Percentiles rank a stretch among this genome's conserved stretches.
phyloP scores from a whole-genome alignment of 495 filamentous ascomycete species.

The Talaromyces proteolyticus region DNA sequence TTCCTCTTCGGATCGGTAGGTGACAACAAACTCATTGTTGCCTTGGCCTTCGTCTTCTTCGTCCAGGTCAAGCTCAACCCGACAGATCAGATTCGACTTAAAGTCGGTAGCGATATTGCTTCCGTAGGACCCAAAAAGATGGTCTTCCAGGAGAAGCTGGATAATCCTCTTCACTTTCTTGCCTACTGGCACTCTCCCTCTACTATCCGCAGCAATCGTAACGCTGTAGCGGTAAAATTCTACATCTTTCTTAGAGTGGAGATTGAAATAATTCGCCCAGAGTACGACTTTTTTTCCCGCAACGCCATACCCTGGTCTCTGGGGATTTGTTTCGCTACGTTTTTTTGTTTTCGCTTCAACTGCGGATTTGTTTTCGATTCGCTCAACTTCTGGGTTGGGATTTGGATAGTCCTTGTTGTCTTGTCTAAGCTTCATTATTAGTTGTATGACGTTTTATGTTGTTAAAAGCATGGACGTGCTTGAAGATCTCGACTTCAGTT shows the following conservation, averaged over 20 bases:
- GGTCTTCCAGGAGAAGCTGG: constrained; percentile 37
- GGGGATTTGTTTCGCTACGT: background rate
- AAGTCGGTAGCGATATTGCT: constrained; percentile 51
- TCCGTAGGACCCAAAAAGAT: constrained; percentile 16
- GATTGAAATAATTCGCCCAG: constrained; percentile 59
- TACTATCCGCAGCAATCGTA: constrained; percentile 13
- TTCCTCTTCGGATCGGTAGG: constrained; percentile 34
- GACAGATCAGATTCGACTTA: constrained; percentile 43
- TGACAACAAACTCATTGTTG: constrained; percentile 10
- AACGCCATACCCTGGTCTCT: constrained; percentile 55
- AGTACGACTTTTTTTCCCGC: constrained; percentile 43
- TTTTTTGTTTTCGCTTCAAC: background rate
- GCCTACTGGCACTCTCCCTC: constrained; percentile 31
- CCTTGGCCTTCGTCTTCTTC: constrained; percentile 21
- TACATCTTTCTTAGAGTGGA: constrained; percentile 31
- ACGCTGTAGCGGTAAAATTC: constrained; percentile 32
- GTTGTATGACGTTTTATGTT: constrained; percentile 15
- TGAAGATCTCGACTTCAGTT: background rate
- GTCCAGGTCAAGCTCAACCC: constrained; percentile 14
- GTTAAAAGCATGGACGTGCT: background rate
- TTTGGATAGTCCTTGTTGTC: constrained; percentile 17
- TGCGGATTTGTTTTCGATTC: background rate
- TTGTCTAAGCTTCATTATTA: constrained; percentile 22
- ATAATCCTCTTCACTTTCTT: constrained; percentile 50
- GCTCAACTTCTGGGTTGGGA: background rate